Evolutionary conservation across 768 basidiomycete species (phyloP).

Genomic region (Trametes coccinea): DNA sequence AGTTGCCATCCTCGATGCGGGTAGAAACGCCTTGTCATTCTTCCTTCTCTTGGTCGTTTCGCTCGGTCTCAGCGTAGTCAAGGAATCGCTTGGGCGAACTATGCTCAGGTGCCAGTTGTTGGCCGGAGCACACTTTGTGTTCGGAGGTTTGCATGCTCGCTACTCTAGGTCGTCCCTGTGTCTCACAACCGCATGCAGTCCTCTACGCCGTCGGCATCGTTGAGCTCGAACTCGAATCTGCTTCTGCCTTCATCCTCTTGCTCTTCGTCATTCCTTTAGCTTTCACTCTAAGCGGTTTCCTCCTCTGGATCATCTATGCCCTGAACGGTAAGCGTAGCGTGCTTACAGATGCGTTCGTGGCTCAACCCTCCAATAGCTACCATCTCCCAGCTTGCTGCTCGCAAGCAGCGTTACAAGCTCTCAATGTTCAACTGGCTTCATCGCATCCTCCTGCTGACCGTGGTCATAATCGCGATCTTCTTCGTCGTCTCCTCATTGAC

Average conservation of each 20-base stretch:
- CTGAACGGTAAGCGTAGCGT: slow-evolving; percentile 62
- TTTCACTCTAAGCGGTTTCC: slow-evolving; percentile 92
- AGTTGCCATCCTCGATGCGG: slow-evolving; percentile 96
- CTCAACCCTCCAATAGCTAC: slow-evolving; percentile 56
- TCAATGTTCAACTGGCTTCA: slow-evolving; percentile 88
- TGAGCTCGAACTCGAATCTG: slow-evolving; percentile 87
- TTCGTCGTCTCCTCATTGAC: slow-evolving; percentile 91
- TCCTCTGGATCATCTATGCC: slow-evolving; percentile 93
- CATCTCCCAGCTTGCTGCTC: slow-evolving; percentile 78
- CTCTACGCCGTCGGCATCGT: slow-evolving; percentile 95
- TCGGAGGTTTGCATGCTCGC: slow-evolving; percentile 72
- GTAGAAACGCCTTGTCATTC: slow-evolving; percentile 90
- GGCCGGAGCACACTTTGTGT: slow-evolving; percentile 85
- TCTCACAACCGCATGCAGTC: slow-evolving; percentile 44
- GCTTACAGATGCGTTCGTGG: neutral
- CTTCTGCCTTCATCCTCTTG: slow-evolving; percentile 80
- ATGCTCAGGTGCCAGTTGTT: slow-evolving; percentile 86
- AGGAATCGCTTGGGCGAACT: slow-evolving; percentile 79
- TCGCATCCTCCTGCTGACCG: slow-evolving; percentile 79
- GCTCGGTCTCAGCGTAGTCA: slow-evolving; percentile 88
- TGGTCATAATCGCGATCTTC: slow-evolving; percentile 81
- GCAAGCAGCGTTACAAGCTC: slow-evolving; percentile 86
- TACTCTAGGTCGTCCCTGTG: no score
- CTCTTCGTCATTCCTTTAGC: slow-evolving; percentile 93
- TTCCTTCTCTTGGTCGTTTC: slow-evolving; percentile 93